A percentile compares a stretch with the other conserved stretches of the same genome.
These are phyloP conservation scores for Viola pubescens DNA, from an alignment of 441 rosid species.

Conservation along the genomic window DNA sequence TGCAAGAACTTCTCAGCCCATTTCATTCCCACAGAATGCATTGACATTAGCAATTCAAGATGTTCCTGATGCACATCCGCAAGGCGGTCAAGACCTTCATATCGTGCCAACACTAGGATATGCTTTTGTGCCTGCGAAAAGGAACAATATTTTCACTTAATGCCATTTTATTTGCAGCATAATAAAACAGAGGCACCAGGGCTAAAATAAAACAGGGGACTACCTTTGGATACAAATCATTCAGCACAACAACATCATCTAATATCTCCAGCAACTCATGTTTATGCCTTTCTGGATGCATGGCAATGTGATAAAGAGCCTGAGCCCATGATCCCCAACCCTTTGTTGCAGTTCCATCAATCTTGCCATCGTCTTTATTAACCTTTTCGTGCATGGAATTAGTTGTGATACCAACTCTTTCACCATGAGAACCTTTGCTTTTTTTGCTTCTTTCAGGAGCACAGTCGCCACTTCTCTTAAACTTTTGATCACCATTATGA, in stretches of 20 bases:
- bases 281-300: conserved; percentile 66
- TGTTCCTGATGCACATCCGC: conserved; percentile 59
- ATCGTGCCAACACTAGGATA: conserved; percentile 54
- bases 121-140: conserved; percentile 66
- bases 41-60: conserved; percentile 40
- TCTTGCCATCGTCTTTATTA: conserved; percentile 23
- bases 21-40: conserved; percentile 68
- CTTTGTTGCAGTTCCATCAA: conserved; percentile 27
- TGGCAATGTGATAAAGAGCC: conserved; percentile 63
- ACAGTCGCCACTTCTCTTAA: conserved; percentile 33
- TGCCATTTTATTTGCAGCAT: conserved; percentile 5
- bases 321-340: conserved; percentile 76
- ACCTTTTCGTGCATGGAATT: conserved; percentile 18
- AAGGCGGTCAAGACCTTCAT: conserved; percentile 51
- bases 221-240: conserved; percentile 84
- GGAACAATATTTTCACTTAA: background rate
- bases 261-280: conserved; percentile 48
- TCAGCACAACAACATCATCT: conserved; percentile 53
- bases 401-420: conserved; percentile 17
- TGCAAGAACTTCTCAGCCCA: conserved; percentile 57
- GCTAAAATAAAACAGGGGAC: conserved; percentile 3
- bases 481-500: conserved; percentile 29
- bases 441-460: conserved; percentile 46
- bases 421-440: conserved; percentile 36
- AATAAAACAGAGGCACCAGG: background rate